A percentile compares a stretch with the other conserved stretches of the same genome.
These are phyloP conservation scores for Populus alba DNA, from an alignment of 345 rosid genomes.

Conservation along the genomic window DNA sequence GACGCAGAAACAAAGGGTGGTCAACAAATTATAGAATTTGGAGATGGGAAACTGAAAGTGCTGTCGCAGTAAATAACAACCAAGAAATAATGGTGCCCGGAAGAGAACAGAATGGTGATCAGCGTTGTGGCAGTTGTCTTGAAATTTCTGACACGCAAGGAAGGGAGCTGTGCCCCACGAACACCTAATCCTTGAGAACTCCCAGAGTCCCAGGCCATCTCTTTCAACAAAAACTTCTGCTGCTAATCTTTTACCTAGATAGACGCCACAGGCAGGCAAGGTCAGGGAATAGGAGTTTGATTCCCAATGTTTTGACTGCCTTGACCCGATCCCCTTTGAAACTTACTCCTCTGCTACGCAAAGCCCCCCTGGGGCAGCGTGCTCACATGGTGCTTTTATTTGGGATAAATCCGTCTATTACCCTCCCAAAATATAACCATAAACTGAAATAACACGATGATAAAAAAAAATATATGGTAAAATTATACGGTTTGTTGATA, in stretches of 20 bases:
- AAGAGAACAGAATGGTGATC: background rate
- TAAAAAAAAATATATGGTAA: too few relatives aligned
- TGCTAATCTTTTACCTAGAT: constrained; percentile 18
- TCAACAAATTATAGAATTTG: background rate
- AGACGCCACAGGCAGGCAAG: constrained; percentile 22
- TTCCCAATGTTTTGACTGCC: constrained; percentile 50
- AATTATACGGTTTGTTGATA: too few relatives aligned
- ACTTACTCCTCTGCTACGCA: constrained; percentile 6
- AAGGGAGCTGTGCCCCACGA: constrained; percentile 10
- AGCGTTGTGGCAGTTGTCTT: constrained; percentile 14
- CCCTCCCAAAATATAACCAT: too few relatives aligned
- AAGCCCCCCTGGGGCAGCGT: constrained; percentile 34
- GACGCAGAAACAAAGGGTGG: background rate
- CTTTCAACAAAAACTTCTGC: constrained; percentile 29
- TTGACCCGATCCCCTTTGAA: background rate
- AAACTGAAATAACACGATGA: too few relatives aligned
- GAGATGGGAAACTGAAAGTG: background rate
- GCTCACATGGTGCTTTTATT: constrained; percentile 25
- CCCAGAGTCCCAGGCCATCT: constrained; percentile 24
- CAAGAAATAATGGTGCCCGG: background rate
- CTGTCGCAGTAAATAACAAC: background rate
- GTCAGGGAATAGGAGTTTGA: constrained; percentile 20
- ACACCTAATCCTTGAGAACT: constrained; percentile 7
- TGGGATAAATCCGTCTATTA: too few relatives aligned
- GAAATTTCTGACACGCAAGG: constrained; percentile 19